phyloP scores from a whole-genome alignment of 2,329 filamentous ascomycete genomes.

The Chrysoporthe puriensis region DNA sequence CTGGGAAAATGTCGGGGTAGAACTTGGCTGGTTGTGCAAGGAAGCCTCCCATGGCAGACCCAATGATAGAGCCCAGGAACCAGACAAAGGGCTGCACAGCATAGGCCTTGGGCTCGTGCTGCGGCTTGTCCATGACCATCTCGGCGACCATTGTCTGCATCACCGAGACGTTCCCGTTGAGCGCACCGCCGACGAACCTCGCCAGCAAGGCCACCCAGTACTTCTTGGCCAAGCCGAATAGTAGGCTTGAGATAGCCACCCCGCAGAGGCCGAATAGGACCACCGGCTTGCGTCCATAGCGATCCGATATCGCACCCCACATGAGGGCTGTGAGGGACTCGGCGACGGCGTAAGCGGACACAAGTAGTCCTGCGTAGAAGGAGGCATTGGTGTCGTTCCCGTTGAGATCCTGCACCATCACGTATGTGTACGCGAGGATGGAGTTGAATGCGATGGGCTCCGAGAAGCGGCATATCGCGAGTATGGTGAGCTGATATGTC shows the following conservation, averaged over 20 bases:
- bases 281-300: conserved; percentile 41
- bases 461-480: conserved; percentile 50
- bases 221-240: conserved; percentile 45
- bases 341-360: conserved; percentile 48
- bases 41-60: conserved; percentile 28
- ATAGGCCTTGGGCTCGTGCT: conserved; percentile 41
- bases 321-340: conserved; percentile 47
- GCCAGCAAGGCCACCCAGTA: conserved; percentile 49
- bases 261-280: conserved; percentile 39
- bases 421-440: conserved; percentile 48
- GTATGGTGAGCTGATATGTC: conserved; percentile 48
- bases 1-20: conserved; percentile 38
- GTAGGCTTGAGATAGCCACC: conserved; percentile 43
- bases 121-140: conserved; percentile 44
- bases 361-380: conserved; percentile 55
- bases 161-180: conserved; percentile 46
- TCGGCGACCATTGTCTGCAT: conserved; percentile 49
- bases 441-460: conserved; percentile 52
- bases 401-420: conserved; percentile 46
- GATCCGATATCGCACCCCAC: conserved; percentile 47
- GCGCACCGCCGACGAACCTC: conserved; percentile 43
- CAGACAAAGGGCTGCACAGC: conserved; percentile 29
- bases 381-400: conserved; percentile 44
- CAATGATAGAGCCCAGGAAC: conserved; percentile 28
- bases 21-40: conserved; percentile 29